Percentiles rank a stretch among this genome's conserved stretches.
Evolutionary conservation across 768 basidiomycete species (phyloP).

Genomic region (Tephrocybe sp.): DNA sequence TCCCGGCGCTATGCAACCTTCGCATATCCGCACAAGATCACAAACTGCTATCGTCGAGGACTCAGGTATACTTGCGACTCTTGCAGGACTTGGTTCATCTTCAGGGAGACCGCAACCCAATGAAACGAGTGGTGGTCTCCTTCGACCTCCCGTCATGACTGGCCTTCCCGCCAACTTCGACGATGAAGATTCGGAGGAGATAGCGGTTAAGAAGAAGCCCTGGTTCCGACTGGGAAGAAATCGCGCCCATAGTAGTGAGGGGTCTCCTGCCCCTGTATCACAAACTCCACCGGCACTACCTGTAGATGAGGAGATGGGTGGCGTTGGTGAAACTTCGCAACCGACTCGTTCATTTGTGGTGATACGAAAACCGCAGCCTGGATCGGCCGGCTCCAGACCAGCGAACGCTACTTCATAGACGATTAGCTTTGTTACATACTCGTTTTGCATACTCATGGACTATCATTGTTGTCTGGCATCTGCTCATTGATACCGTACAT

Average conservation of each 20-base stretch:
- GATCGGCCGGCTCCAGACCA: constrained; percentile 9
- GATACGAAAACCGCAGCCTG: constrained; percentile 53
- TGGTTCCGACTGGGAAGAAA: constrained; percentile 66
- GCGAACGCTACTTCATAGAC: constrained; percentile 17
- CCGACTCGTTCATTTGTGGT: constrained; percentile 65
- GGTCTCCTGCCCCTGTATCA: constrained; percentile 29
- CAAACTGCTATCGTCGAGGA: constrained; percentile 85
- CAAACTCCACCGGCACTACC: constrained; percentile 20
- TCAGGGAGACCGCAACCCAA: constrained; percentile 13
- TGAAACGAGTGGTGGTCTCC: constrained; percentile 20
- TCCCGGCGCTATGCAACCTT: constrained; percentile 63
- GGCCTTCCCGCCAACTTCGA: constrained; percentile 29
- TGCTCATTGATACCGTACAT: constrained; percentile 5
- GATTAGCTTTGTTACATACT: constrained; percentile 1
- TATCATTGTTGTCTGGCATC: not conserved
- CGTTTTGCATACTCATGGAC: constrained; percentile 3
- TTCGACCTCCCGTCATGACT: constrained; percentile 19
- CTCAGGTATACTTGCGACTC: constrained; percentile 30
- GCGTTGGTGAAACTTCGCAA: constrained; percentile 29
- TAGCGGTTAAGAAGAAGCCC: constrained; percentile 58
- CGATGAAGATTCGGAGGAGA: constrained; percentile 39
- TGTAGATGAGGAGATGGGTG: constrained; percentile 35
- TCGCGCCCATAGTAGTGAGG: constrained; percentile 60
- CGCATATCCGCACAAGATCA: constrained; percentile 72
- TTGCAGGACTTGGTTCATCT: constrained; percentile 10